Evolutionary conservation across 495 filamentous ascomycete genomes (phyloP).

Genomic region (Penicillium paradoxum): DNA sequence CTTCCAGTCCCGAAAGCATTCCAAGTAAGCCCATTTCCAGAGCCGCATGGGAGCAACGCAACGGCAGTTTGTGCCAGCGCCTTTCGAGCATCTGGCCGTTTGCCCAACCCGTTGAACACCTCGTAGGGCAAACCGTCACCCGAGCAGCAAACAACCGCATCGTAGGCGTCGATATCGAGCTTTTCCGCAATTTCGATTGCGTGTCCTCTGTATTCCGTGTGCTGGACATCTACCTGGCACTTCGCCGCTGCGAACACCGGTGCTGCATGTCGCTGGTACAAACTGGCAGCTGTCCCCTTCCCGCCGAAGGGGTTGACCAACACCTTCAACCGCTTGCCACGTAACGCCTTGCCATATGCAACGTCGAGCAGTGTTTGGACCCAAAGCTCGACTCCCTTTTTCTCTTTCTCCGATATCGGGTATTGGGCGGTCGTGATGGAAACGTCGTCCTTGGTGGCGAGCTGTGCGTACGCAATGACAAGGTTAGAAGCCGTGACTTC

Average conservation of each 20-base stretch:
- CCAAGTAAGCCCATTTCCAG: conserved; percentile 89
- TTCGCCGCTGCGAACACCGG: conserved; percentile 79
- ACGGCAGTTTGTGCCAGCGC: conserved; percentile 79
- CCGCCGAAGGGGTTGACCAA: conserved; percentile 90
- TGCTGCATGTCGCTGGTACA: conserved; percentile 70
- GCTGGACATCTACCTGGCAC: conserved; percentile 71
- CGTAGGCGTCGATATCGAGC: conserved; percentile 73
- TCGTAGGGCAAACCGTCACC: conserved; percentile 91
- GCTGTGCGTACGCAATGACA: conserved; percentile 67
- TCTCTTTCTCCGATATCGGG: conserved; percentile 49
- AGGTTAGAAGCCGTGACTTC: conserved; percentile 57
- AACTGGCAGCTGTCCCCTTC: conserved; percentile 66
- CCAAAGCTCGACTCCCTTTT: conserved; percentile 53
- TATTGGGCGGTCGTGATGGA: conserved; percentile 57
- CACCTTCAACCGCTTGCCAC: conserved; percentile 73
- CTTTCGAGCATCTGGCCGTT: conserved; percentile 64
- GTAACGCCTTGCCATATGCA: conserved; percentile 69
- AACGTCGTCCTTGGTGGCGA: conserved; percentile 51
- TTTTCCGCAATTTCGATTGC: conserved; percentile 72
- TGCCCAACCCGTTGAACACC: conserved; percentile 87
- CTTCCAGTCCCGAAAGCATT: conserved; percentile 81
- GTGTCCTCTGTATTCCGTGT: conserved; percentile 68
- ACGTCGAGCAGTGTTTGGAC: conserved; percentile 55
- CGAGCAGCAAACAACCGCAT: conserved; percentile 83
- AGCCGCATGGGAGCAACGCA: conserved; percentile 85